phyloP scores from a whole-genome alignment of 2,329 filamentous ascomycete species.

The Fusarium mundagurra region DNA sequence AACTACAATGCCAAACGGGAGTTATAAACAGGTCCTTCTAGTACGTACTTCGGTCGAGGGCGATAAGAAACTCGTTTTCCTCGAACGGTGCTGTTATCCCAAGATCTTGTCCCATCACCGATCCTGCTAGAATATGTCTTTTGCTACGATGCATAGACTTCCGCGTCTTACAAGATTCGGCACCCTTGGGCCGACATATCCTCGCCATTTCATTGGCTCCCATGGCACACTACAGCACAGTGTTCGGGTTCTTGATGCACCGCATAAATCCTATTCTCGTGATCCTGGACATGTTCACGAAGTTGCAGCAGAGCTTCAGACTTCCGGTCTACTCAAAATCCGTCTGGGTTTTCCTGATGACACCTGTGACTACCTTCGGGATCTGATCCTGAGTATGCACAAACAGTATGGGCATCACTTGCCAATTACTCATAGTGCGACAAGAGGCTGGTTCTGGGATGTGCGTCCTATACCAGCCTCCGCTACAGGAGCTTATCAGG shows the following conservation, averaged over 20 bases:
- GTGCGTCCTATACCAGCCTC: constrained; percentile 46
- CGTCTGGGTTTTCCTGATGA: constrained; percentile 46
- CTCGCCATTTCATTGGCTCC: background rate
- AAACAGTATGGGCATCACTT: constrained; percentile 47
- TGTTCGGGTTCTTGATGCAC: background rate
- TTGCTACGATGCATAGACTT: background rate
- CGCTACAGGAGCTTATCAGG: constrained; percentile 47
- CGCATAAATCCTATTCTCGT: background rate
- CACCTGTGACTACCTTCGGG: constrained; percentile 48
- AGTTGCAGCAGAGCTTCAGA: constrained; percentile 27
- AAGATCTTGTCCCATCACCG: no score
- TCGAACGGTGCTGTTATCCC: background rate
- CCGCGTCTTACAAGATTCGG: background rate
- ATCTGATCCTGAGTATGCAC: constrained; percentile 48
- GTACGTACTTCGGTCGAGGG: background rate
- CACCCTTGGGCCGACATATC: background rate
- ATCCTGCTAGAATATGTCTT: background rate
- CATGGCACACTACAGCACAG: background rate
- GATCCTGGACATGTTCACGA: background rate
- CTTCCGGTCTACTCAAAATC: constrained; percentile 50
- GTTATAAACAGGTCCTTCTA: accelerated
- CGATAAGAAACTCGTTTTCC: background rate
- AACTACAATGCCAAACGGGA: background rate
- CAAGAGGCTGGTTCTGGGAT: constrained; percentile 57
- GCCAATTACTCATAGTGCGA: constrained; percentile 54